Evolutionary conservation across 2,329 filamentous ascomycete genomes (phyloP).

Genomic region (Botrytis galanthina): DNA sequence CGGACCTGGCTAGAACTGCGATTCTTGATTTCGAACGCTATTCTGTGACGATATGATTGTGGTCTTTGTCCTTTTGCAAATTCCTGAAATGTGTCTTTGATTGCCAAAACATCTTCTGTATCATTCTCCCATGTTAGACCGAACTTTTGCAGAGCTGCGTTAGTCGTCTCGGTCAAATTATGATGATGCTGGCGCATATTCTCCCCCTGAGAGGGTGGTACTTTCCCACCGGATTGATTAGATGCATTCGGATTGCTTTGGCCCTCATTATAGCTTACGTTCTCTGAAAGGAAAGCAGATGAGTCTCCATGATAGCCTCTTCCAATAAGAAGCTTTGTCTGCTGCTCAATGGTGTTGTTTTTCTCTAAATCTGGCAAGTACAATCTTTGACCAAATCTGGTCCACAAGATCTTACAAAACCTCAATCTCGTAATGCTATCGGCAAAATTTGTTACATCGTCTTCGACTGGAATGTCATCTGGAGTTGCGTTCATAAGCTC

Average conservation of each 20-base stretch:
- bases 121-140: slow-evolving; percentile 1
- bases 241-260: neutral
- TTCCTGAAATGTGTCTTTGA: slow-evolving; percentile 3
- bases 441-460: neutral
- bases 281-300: neutral
- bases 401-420: neutral
- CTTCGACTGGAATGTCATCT: neutral
- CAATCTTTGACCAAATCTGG: neutral
- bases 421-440: slow-evolving; percentile 1
- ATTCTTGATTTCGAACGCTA: neutral
- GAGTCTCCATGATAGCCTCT: neutral
- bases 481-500: neutral
- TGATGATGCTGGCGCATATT: neutral
- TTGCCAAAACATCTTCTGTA: slow-evolving; percentile 1
- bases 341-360: neutral
- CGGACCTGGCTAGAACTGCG: neutral
- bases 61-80: slow-evolving; percentile 3
- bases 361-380: neutral
- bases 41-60: slow-evolving; percentile 3
- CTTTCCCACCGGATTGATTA: neutral
- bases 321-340: neutral
- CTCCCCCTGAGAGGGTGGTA: too few species aligned
- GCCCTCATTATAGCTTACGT: too few species aligned
- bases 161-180: neutral
- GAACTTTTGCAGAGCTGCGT: neutral